Percentiles rank a stretch among this genome's conserved stretches.
Conservation (phyloP, 1,284 basidiomycete genomes). For the Trichosporon sp. region DNA sequence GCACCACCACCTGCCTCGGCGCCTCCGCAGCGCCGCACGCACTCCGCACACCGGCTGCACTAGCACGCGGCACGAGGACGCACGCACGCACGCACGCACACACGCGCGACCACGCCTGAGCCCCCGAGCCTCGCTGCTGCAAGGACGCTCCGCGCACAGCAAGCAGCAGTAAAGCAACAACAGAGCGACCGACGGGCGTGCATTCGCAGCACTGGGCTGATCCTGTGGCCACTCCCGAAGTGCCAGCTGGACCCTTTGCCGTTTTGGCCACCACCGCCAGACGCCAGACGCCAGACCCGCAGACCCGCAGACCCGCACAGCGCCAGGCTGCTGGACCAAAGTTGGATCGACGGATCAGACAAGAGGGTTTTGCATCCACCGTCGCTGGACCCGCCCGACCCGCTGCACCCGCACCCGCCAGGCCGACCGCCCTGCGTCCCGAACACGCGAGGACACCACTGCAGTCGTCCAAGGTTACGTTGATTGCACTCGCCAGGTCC, state of each 20-base stretch:
- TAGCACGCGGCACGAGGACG: not conserved
- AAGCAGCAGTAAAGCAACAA: not conserved
- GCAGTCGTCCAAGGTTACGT: not conserved
- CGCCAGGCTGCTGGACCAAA: not conserved
- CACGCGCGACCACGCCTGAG: not conserved
- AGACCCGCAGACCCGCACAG: no score
- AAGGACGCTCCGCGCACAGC: not conserved
- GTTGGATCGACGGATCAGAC: conserved; percentile 4
- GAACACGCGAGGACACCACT: conserved; percentile 1
- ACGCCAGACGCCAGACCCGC: not conserved
- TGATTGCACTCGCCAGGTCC: not conserved
- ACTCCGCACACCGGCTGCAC: not conserved
- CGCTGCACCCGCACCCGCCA: not conserved
- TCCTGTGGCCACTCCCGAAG: not conserved
- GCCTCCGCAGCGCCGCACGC: no score
- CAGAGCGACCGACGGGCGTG: not conserved
- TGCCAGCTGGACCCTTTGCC: not conserved
- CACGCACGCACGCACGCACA: not conserved
- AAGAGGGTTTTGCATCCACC: conserved; percentile 4
- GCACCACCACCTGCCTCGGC: not conserved
- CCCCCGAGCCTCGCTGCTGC: not conserved
- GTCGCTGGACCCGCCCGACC: not conserved
- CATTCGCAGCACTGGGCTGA: not conserved
- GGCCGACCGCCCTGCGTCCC: not conserved
- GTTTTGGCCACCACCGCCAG: not conserved